Conservation (phyloP, 139 green algal species). For the Spirogloea muscicola region DNA sequence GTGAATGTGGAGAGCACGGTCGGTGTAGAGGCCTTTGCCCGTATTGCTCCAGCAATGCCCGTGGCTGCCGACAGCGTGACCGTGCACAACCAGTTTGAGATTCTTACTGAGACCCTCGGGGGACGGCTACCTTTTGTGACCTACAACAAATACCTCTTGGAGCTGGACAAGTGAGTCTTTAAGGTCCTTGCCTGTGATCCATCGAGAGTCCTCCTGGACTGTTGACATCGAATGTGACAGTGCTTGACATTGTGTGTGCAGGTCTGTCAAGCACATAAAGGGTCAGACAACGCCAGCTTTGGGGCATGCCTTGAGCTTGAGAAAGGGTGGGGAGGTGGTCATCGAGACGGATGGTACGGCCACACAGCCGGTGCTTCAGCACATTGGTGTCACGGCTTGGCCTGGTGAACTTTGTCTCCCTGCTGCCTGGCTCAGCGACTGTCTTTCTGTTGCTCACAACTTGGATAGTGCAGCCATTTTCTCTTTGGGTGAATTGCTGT, state of each 20-base stretch:
- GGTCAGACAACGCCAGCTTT: slow-evolving; percentile 5
- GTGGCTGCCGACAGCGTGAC: slow-evolving; percentile 27
- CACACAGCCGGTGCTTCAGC: slow-evolving; percentile 33
- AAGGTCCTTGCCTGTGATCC: too few relatives aligned
- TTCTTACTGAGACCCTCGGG: slow-evolving; percentile 4
- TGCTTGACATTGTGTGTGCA: too few relatives aligned
- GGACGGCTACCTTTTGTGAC: slow-evolving; percentile 17
- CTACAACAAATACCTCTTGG: slow-evolving; percentile 33
- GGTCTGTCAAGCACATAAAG: slow-evolving; percentile 27
- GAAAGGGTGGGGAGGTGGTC: slow-evolving; percentile 18
- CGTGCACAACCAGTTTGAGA: slow-evolving; percentile 33
- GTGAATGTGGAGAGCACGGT: slow-evolving; percentile 25
- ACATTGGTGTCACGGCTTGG: slow-evolving; percentile 29
- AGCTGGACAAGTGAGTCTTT: slow-evolving; percentile 25
- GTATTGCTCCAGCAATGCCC: slow-evolving; percentile 5
- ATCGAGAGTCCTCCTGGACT: too few relatives aligned
- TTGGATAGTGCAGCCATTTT: too few relatives aligned
- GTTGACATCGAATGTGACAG: too few relatives aligned
- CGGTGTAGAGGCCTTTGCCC: slow-evolving; percentile 18
- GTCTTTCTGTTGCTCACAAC: too few relatives aligned
- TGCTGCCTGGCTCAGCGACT: too few relatives aligned
- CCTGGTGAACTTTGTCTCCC: slow-evolving; percentile 8
- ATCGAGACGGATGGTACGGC: slow-evolving; percentile 28
- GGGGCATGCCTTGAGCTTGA: slow-evolving; percentile 4
- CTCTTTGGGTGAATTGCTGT: too few relatives aligned